Percentiles rank a stretch among this genome's conserved stretches.
Evolutionary conservation across 2,329 filamentous ascomycete species (phyloP).

Genomic region (Lanzia echinophila): DNA sequence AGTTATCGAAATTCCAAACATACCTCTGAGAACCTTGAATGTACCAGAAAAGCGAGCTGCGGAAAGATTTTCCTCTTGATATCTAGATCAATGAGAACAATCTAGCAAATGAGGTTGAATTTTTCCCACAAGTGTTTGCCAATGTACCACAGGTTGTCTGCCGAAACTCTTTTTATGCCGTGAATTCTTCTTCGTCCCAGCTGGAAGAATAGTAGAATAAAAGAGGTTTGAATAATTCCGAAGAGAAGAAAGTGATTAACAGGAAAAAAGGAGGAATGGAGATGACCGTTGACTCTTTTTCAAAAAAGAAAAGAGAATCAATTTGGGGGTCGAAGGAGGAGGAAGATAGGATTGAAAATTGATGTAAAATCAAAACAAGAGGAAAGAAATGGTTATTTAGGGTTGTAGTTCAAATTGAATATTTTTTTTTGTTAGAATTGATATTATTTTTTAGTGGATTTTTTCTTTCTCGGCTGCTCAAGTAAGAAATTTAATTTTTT

Average conservation of each 20-base stretch:
- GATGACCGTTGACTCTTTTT: not conserved
- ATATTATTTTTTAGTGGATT: slow-evolving; percentile 6
- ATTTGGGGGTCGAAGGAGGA: not conserved
- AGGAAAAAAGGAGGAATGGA: not conserved
- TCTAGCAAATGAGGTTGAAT: not conserved
- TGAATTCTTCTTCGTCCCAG: not conserved
- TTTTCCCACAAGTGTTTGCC: not conserved
- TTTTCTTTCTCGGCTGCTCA: slow-evolving; percentile 9
- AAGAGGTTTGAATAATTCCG: not conserved
- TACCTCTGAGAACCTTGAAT: slow-evolving; percentile 4
- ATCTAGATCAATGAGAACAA: not conserved
- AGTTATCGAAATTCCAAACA: not conserved
- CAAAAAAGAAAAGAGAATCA: not conserved
- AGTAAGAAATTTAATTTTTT: too few species aligned
- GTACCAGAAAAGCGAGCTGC: not conserved
- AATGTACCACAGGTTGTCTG: not conserved
- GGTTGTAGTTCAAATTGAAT: not conserved
- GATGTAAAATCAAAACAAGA: not conserved
- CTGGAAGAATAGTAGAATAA: not conserved
- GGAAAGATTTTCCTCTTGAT: not conserved
- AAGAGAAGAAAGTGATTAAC: not conserved
- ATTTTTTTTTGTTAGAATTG: slow-evolving; percentile 5
- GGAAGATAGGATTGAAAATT: not conserved
- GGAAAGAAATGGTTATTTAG: not conserved
- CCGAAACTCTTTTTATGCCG: not conserved